A percentile compares a stretch with the other conserved stretches of the same genome.
Evolutionary conservation across 169 alveolate genomes (phyloP).

Genomic region (Plasmodium gallinaceum): DNA sequence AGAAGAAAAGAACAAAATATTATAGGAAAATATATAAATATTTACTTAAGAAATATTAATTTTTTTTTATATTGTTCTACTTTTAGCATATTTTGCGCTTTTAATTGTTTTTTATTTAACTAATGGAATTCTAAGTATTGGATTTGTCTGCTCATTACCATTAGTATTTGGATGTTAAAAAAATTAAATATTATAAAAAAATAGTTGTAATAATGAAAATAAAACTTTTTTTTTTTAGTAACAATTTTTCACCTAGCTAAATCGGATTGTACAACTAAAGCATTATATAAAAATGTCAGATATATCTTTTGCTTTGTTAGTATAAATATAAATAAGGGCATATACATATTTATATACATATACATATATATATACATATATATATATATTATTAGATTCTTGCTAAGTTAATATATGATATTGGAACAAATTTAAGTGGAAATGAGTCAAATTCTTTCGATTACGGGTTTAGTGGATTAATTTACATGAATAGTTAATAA

Average conservation of each 20-base stretch:
- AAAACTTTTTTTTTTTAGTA: conserved; percentile 11
- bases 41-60: neutral
- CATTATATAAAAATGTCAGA: conserved; percentile 30
- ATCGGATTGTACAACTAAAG: conserved; percentile 38
- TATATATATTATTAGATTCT: conserved; percentile 5
- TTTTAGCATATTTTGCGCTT: conserved; percentile 33
- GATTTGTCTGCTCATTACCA: conserved; percentile 59
- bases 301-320: conserved; percentile 50
- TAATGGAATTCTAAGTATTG: conserved; percentile 65
- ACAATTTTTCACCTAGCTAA: conserved; percentile 23
- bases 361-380: neutral
- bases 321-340: neutral
- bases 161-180: conserved; percentile 54
- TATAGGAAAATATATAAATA: neutral
- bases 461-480: conserved; percentile 51
- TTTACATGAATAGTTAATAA: conserved; percentile 54
- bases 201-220: neutral
- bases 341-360: neutral
- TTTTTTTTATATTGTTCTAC: neutral
- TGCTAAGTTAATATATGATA: conserved; percentile 46
- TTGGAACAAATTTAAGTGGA: conserved; percentile 26
- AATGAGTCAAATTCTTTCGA: conserved; percentile 48
- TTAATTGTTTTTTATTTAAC: conserved; percentile 24
- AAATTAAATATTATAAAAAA: neutral
- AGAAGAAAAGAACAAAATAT: neutral